Conservation (phyloP, 1,139 yeast species). For the Pichia kudriavzevii region DNA sequence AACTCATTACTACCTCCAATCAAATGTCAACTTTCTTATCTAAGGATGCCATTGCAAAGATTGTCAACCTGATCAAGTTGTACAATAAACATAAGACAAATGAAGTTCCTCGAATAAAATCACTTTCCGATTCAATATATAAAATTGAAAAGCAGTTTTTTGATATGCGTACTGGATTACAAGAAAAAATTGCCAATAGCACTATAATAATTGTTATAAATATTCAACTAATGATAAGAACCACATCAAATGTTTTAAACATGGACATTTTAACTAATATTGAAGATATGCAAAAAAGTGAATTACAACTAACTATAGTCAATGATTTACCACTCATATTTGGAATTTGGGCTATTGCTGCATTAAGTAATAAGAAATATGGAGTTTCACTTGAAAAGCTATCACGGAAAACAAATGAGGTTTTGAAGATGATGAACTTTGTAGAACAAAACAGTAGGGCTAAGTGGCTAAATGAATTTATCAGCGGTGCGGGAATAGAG, state of each 20-base stretch:
- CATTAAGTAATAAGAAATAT: slow-evolving; percentile 65
- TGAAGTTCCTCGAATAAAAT: slow-evolving; percentile 27
- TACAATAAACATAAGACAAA: slow-evolving; percentile 27
- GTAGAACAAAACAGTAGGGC: slow-evolving; percentile 51
- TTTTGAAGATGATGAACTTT: slow-evolving; percentile 48
- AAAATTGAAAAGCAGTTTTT: slow-evolving; percentile 23
- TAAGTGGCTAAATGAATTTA: slow-evolving; percentile 58
- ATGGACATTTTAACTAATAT: slow-evolving; percentile 34
- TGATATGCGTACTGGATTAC: slow-evolving; percentile 20
- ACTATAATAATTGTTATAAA: slow-evolving; percentile 23
- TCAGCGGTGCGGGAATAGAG: slow-evolving; percentile 34
- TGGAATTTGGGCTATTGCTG: slow-evolving; percentile 70
- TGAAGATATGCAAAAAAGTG: slow-evolving; percentile 35
- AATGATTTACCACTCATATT: slow-evolving; percentile 74
- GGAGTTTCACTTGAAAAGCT: slow-evolving; percentile 44
- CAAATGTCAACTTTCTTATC: slow-evolving; percentile 24
- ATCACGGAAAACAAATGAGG: slow-evolving; percentile 49
- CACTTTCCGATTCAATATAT: slow-evolving; percentile 27
- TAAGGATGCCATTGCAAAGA: slow-evolving; percentile 20
- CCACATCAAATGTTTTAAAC: slow-evolving; percentile 16
- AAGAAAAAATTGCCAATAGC: slow-evolving; percentile 20
- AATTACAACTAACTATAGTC: slow-evolving; percentile 45
- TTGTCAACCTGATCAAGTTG: slow-evolving; percentile 21
- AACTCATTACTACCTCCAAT: slow-evolving; percentile 23
- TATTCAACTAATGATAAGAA: slow-evolving; percentile 26